Percentiles rank a stretch among this genome's conserved stretches.
Evolutionary conservation across 176 grass and related monocot species (phyloP).

Genomic region (Saccharum spontaneum): DNA sequence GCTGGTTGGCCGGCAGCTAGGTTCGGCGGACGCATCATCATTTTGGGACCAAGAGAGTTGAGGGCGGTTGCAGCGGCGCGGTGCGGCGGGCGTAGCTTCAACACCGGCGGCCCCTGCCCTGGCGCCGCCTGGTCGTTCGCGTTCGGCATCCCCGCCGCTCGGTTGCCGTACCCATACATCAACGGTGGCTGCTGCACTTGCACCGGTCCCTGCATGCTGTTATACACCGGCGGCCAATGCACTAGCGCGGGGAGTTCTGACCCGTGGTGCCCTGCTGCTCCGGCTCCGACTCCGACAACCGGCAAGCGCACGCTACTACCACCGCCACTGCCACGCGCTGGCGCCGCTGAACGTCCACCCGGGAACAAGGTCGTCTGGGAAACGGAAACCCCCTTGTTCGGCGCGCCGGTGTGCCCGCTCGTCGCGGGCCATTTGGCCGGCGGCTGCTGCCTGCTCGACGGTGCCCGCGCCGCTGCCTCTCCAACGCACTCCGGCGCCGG

Average conservation of each 20-base stretch:
- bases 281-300: neutral
- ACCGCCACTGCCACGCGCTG: neutral
- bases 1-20: neutral
- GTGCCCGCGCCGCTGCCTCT: neutral
- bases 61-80: neutral
- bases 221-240: neutral
- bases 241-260: neutral
- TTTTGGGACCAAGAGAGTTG: neutral
- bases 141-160: neutral
- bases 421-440: slow-evolving; percentile 20
- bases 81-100: neutral
- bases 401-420: neutral
- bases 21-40: neutral
- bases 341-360: neutral
- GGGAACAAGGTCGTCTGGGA: too few species aligned
- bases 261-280: neutral
- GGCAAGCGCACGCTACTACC: neutral
- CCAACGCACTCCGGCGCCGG: neutral
- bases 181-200: neutral
- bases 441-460: neutral
- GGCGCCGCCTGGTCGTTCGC: neutral
- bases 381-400: neutral
- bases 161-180: neutral
- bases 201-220: neutral
- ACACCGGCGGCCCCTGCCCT: neutral